Base-by-base conservation (phyloP, 2,329 filamentous ascomycete genomes). In the Fusarium stilboides region DNA sequence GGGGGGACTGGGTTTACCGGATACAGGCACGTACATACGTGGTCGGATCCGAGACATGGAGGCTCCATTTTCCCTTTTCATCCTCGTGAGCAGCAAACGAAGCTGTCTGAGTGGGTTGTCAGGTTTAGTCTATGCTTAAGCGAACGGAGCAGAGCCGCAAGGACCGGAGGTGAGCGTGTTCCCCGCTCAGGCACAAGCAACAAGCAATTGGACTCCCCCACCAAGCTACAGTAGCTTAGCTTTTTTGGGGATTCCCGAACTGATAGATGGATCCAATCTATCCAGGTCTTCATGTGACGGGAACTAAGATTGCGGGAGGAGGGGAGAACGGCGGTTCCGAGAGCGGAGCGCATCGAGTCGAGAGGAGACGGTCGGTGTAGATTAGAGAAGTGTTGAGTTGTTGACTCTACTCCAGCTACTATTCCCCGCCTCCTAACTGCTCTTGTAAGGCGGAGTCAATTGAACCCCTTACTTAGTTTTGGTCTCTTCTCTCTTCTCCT, bases 61-160 rank as follows among this genome's bases (percentile, higher is more conserved):
- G 49, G 14, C 40, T 54, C 28, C 51, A 14, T 45, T 45, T 24
- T 24, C 28, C 28, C 33, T 45, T 36, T 42, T 34, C n/a, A 60
- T 36, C 57, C 52, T 60, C 52, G 42, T 57, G 36, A 60, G 57
- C 52, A 60, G 34, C 20, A 26, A 39, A 55, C 40, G 33, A 42
- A 49, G 57, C 44, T 31, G 43, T 51, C 39, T 59, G 39, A 46
- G 57, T 56, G 40, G 56, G 37, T 43, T 61, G 36, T 31, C 40
- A 43, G 37, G 57, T 34, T 57, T 47, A 46, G 51, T 52, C 58
- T 20, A 40, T 49, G 52, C 39, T 56, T 50, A 61, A 52, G 44
- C 58, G 44, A 59, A 24, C 44, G 45, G 58, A 60, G 58, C 58
- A 61, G 58, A 61, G 58, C 58, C 58, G 58, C 58, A 61, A 61